Base-by-base conservation (phyloP, 805 yeast genomes). In the Lachancea dasiensis region DNA sequence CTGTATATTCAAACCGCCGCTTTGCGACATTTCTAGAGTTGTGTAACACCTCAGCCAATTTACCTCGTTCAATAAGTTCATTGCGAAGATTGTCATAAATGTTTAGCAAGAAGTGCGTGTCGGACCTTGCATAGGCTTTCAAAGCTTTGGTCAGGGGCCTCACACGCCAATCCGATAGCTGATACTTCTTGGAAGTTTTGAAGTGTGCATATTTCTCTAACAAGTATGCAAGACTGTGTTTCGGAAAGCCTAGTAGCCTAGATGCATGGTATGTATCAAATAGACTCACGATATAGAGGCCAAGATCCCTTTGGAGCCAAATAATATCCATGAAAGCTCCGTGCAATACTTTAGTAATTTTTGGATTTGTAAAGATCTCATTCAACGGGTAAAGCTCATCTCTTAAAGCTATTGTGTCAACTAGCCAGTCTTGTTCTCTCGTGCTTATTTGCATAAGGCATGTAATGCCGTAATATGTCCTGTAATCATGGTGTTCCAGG, bases 281-380 rank as follows among this genome's bases (percentile, higher is more conserved):
- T 20, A 92, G 61, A 30, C 89, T 73, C 4, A 92, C 98, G 5
- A 92, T 65, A 52, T 92, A 92, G 7, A 92, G 60, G 0, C 99
- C 99, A 39, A 92, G 69, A 55, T 92, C 98, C 46, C 97, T 70
- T 64, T 92, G 99, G 24, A 92, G 67, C 99, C 99, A 92, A 31
- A 86, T 79, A 3, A 92, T 83, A 67, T 92, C 99, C 95, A 86
- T 87, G 49, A 77, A 80, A 0, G 98, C 95, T 44, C 99, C 99
- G 59, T 92, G 99, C 48, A 92, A 77, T 1, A 92, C 94, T 56
- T 92, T 92, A 20, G 86, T 67, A 22, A 90, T 79, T 4, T 63
- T 49, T 0, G 97, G 97, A 60, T 92, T 68, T 2, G 97, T 73
- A 47, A 90, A 86, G 1, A 90, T 75, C 30, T 64, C 68, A 62